Conservation (phyloP, 352 stramenopile genomes). For the Phytophthora melonis region DNA sequence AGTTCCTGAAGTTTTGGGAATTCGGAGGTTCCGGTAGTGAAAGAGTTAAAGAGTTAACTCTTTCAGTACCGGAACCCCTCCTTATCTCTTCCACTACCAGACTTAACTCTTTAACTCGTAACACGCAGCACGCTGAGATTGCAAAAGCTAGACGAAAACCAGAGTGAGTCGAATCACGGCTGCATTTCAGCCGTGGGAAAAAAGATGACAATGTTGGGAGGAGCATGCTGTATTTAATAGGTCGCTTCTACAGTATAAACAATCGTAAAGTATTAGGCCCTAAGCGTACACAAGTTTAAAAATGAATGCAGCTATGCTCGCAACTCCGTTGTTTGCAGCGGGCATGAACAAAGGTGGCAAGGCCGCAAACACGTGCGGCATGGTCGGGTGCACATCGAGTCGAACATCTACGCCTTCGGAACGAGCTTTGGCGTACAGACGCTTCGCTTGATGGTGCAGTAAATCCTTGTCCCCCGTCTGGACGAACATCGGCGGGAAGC, state of each 20-base stretch:
- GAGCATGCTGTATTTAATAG: too few species aligned
- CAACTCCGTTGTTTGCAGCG: background rate
- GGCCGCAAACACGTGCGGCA: conserved; percentile 1
- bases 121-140: too few species aligned
- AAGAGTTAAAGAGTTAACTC: too few species aligned
- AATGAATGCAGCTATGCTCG: background rate
- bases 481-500: background rate
- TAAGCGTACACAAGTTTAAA: background rate
- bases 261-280: background rate
- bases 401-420: background rate
- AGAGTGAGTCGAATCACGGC: too few species aligned
- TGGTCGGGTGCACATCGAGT: background rate
- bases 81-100: too few species aligned
- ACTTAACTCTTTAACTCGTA: too few species aligned
- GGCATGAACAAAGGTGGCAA: background rate
- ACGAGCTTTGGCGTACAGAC: background rate
- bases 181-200: too few species aligned
- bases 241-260: background rate
- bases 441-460: background rate
- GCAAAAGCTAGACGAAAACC: too few species aligned
- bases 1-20: too few species aligned
- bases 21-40: too few species aligned
- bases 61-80: too few species aligned
- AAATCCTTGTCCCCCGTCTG: background rate
- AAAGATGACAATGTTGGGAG: too few species aligned